These are phyloP conservation scores for Sodiomyces alkalinus DNA, from an alignment of 2,329 filamentous ascomycete species.

Conservation along the genomic window DNA sequence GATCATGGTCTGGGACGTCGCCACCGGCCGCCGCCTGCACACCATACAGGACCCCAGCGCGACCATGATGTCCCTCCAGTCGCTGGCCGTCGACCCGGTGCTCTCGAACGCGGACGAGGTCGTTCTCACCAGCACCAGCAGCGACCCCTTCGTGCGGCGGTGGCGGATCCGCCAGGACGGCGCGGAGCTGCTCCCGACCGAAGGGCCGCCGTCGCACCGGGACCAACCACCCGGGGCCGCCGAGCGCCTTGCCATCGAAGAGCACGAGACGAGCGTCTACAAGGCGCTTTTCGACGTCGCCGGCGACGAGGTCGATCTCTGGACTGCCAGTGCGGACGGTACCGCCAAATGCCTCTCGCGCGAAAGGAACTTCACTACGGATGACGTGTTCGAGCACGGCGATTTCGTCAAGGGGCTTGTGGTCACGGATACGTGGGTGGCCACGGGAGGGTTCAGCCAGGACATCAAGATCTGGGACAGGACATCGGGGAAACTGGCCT, in stretches of 20 bases:
- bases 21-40: constrained; percentile 52
- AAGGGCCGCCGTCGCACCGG: too few relatives aligned
- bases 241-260: constrained; percentile 44
- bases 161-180: constrained; percentile 48
- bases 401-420: constrained; percentile 81
- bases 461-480: constrained; percentile 82
- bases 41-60: constrained; percentile 57
- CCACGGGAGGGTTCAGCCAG: constrained; percentile 85
- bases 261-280: constrained; percentile 87
- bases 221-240: too few relatives aligned
- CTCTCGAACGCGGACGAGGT: constrained; percentile 33
- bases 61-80: constrained; percentile 63
- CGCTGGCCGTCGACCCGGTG: constrained; percentile 60
- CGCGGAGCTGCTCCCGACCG: constrained; percentile 35
- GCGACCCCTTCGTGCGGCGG: constrained; percentile 62
- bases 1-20: constrained; percentile 70
- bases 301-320: constrained; percentile 55
- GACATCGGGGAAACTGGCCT: constrained; percentile 55
- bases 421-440: constrained; percentile 59
- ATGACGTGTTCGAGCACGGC: constrained; percentile 63
- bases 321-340: constrained; percentile 88
- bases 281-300: constrained; percentile 55
- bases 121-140: constrained; percentile 64
- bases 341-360: constrained; percentile 68
- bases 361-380: constrained; percentile 50